Evolutionary conservation across 1,139 yeast species (phyloP), one percentile per base, ranked within the genome.

Genomic region (Blastobotrys raffinosifermentans): DNA sequence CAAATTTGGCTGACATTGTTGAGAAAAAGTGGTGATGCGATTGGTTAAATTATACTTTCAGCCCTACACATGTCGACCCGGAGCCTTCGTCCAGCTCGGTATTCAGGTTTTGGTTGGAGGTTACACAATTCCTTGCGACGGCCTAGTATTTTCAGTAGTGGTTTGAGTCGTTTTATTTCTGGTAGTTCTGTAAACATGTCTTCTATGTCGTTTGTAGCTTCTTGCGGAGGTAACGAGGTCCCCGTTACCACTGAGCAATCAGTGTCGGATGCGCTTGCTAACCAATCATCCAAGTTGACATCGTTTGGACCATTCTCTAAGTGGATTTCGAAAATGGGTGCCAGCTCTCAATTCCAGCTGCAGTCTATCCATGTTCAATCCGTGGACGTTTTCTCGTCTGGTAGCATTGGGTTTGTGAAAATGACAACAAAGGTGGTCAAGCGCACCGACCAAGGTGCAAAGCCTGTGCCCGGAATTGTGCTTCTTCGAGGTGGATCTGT

Each of bases 1-100:
- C 71, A 56, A 72, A 72, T 58, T 74, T 78, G 41, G 68, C 54
- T 31, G 80, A 69, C 78, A 75, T 73, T 45, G 20, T n/a, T n/a
- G n/a, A n/a, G n/a, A n/a, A n/a, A n/a, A n/a, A n/a, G n/a, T n/a
- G n/a, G n/a, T n/a, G n/a, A n/a, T n/a, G n/a, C n/a, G n/a, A n/a
- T n/a, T n/a, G n/a, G n/a, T n/a, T n/a, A n/a, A n/a, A n/a, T n/a
- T n/a, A n/a, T n/a, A n/a, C n/a, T n/a, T n/a, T n/a, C n/a, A n/a
- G n/a, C n/a, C n/a, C n/a, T n/a, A n/a, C n/a, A n/a, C n/a, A n/a
- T n/a, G n/a, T n/a, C n/a, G n/a, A n/a, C n/a, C n/a, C n/a, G n/a
- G n/a, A n/a, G n/a, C n/a, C n/a, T n/a, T n/a, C n/a, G n/a, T n/a
- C n/a, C n/a, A n/a, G n/a, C n/a, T n/a, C n/a, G n/a, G n/a, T n/a